These are phyloP conservation scores for Botrytis porri DNA, from an alignment of 2,329 filamentous ascomycete genomes.

Conservation along the genomic window DNA sequence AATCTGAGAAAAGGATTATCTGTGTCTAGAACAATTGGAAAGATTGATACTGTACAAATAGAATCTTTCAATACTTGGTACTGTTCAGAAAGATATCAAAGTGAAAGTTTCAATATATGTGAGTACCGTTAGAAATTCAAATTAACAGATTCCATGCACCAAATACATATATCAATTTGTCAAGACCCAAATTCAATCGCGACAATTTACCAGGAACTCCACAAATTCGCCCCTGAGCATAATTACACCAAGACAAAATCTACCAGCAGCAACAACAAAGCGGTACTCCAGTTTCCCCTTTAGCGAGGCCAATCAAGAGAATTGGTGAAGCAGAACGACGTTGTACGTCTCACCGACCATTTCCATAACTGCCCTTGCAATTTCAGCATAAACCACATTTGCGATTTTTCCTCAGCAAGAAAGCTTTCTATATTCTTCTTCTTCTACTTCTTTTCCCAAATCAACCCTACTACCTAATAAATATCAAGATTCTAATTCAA, in stretches of 20 bases:
- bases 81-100: neutral
- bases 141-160: neutral
- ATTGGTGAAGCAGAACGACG: constrained; percentile 15
- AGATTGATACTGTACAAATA: neutral
- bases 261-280: constrained; percentile 32
- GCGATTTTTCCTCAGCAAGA: constrained; percentile 21
- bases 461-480: constrained; percentile 1
- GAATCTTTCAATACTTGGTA: neutral
- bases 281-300: constrained; percentile 25
- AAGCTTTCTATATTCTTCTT: constrained; percentile 13
- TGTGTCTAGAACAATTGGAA: constrained; percentile 13
- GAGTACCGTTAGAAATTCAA: neutral
- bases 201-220: constrained; percentile 13
- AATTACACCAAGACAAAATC: constrained; percentile 21
- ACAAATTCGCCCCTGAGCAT: constrained; percentile 21
- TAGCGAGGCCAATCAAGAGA: constrained; percentile 35
- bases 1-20: constrained; percentile 3
- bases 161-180: constrained; percentile 10
- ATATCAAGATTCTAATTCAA: constrained; percentile 36
- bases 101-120: neutral
- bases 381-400: constrained; percentile 19
- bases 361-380: constrained; percentile 19
- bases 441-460: constrained; percentile 12
- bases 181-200: constrained; percentile 7
- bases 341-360: constrained; percentile 29